Evolutionary conservation across 495 filamentous ascomycete genomes (phyloP).

Genomic region (Penicillium egyptiacum): DNA sequence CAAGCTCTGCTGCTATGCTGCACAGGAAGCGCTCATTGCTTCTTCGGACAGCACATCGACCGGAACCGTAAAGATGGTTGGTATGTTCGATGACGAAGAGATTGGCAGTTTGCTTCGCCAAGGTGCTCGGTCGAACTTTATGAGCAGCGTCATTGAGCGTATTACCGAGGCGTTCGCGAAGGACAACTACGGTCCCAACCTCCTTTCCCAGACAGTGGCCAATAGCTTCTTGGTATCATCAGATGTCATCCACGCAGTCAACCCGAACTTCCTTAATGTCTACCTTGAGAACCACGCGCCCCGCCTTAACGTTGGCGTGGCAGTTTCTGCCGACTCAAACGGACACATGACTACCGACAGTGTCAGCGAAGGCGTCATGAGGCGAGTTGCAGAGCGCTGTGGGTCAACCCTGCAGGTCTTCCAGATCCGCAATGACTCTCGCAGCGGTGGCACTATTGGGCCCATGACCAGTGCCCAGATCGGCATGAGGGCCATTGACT

Average conservation of each 20-base stretch:
- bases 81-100: slow-evolving; percentile 94
- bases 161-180: slow-evolving; percentile 68
- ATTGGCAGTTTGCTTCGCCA: slow-evolving; percentile 89
- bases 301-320: slow-evolving; percentile 83
- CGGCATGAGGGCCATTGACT: slow-evolving; percentile 84
- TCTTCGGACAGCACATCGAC: slow-evolving; percentile 52
- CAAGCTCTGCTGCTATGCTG: slow-evolving; percentile 92
- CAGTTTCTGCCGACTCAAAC: slow-evolving; percentile 82
- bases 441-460: slow-evolving; percentile 91
- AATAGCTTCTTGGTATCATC: slow-evolving; percentile 91
- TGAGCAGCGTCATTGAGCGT: slow-evolving; percentile 75
- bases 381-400: slow-evolving; percentile 68
- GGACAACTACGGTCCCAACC: slow-evolving; percentile 57
- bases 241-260: slow-evolving; percentile 91
- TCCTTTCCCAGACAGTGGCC: slow-evolving; percentile 81
- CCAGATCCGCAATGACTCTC: slow-evolving; percentile 88
- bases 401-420: slow-evolving; percentile 78
- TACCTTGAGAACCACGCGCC: slow-evolving; percentile 87
- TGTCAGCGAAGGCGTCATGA: slow-evolving; percentile 73
- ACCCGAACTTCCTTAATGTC: slow-evolving; percentile 82
- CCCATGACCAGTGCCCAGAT: slow-evolving; percentile 81
- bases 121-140: slow-evolving; percentile 85
- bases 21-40: slow-evolving; percentile 79
- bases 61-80: slow-evolving; percentile 77
- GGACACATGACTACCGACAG: slow-evolving; percentile 92